phyloP scores from a whole-genome alignment of 805 yeast species.

The Spathaspora arborariae region DNA sequence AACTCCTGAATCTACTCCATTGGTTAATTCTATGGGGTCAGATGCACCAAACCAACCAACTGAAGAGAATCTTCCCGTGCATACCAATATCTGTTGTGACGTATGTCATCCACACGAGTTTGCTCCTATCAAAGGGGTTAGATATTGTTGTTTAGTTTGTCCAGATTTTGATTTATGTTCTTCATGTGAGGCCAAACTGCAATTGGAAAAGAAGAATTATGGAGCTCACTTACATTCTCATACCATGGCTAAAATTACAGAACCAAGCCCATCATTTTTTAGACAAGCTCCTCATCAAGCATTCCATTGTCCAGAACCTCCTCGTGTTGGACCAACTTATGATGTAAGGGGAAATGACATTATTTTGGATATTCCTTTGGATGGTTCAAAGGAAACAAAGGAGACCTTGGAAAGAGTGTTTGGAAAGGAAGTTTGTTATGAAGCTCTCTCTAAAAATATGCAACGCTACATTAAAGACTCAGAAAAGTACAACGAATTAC shows the following conservation, averaged over 20 bases:
- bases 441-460: conserved; percentile 7
- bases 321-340: background rate
- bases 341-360: conserved; percentile 10
- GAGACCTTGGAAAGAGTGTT: conserved; percentile 17
- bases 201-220: conserved; percentile 8
- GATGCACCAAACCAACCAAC: background rate
- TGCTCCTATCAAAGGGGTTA: conserved; percentile 40
- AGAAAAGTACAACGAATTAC: conserved; percentile 20
- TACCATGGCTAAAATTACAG: conserved; percentile 27
- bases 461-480: conserved; percentile 17
- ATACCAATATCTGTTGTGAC: conserved; percentile 30
- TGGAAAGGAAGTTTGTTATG: conserved; percentile 12
- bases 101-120: conserved; percentile 26
- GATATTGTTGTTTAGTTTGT: conserved; percentile 53
- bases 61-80: conserved; percentile 12
- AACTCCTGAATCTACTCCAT: background rate
- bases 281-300: background rate
- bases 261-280: conserved; percentile 10
- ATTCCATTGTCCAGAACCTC: background rate
- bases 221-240: conserved; percentile 23
- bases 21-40: background rate
- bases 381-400: conserved; percentile 13
- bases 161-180: conserved; percentile 52
- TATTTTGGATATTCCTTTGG: conserved; percentile 23
- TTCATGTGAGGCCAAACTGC: conserved; percentile 22